Evolutionary conservation across 345 rosid species (phyloP).

Genomic region (Capsella bursapastoris): DNA sequence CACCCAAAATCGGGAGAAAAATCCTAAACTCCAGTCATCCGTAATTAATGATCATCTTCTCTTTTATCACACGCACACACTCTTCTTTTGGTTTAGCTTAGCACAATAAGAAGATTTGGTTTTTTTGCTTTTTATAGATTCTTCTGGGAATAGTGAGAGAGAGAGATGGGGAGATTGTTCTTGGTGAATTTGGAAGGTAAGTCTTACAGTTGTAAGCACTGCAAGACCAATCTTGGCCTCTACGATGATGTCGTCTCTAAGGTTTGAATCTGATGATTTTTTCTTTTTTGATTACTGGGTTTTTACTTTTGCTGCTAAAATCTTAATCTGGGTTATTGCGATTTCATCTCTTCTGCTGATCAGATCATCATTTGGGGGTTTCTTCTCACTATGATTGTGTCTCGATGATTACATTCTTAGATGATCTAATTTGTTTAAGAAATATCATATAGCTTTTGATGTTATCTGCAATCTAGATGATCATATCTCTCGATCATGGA

Average conservation of each 20-base stretch:
- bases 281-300: background rate
- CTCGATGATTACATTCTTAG: slow-evolving; percentile 19
- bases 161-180: slow-evolving; percentile 76
- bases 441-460: slow-evolving; percentile 11
- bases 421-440: slow-evolving; percentile 22
- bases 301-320: slow-evolving; percentile 16
- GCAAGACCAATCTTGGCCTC: slow-evolving; percentile 65
- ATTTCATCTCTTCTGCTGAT: slow-evolving; percentile 17
- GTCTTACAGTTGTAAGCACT: slow-evolving; percentile 71
- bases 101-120: background rate
- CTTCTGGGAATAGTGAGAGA: background rate
- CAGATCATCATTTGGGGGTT: background rate
- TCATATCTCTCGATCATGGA: slow-evolving; percentile 17
- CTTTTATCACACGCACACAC: background rate
- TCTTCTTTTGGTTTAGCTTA: slow-evolving; percentile 11
- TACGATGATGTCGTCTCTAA: slow-evolving; percentile 63
- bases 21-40: slow-evolving; percentile 3
- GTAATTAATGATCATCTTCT: slow-evolving; percentile 28
- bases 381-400: background rate
- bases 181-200: slow-evolving; percentile 63
- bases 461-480: slow-evolving; percentile 13
- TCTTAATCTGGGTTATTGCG: slow-evolving; percentile 35
- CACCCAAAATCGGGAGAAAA: slow-evolving; percentile 9
- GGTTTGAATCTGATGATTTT: slow-evolving; percentile 47
- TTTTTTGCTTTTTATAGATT: background rate